Conservation (phyloP, 2,329 filamentous ascomycete species). For the Thelonectria rubi region DNA sequence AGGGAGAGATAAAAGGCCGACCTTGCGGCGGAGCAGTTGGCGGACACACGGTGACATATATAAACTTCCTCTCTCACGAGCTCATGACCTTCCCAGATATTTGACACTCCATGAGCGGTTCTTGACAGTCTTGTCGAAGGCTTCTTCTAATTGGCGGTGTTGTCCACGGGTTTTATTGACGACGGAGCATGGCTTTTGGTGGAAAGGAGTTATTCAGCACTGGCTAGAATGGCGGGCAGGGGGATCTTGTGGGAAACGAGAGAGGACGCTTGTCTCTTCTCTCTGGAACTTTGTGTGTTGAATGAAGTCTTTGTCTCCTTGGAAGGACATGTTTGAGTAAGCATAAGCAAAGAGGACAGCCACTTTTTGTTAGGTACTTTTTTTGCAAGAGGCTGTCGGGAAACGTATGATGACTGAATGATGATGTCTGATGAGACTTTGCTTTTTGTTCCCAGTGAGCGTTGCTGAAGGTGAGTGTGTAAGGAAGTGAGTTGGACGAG, state of each 20-base stretch:
- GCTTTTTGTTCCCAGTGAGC: conserved; percentile 22
- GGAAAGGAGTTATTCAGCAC: conserved; percentile 36
- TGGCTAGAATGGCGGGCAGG: conserved; percentile 41
- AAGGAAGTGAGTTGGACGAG: conserved; percentile 7
- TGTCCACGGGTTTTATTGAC: conserved; percentile 27
- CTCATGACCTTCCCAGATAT: conserved; percentile 43
- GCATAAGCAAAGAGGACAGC: conserved; percentile 35
- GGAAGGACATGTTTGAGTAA: conserved; percentile 41
- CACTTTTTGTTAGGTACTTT: conserved; percentile 39
- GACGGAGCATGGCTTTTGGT: conserved; percentile 37
- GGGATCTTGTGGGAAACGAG: conserved; percentile 31
- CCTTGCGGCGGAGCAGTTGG: conserved; percentile 32
- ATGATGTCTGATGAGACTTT: conserved; percentile 42
- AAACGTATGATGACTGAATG: conserved; percentile 45
- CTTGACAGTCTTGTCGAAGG: conserved; percentile 34
- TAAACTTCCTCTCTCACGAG: conserved; percentile 50
- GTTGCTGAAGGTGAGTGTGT: conserved; percentile 22
- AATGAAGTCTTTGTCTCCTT: conserved; percentile 35
- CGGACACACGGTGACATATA: conserved; percentile 41
- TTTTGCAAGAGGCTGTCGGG: conserved; percentile 37
- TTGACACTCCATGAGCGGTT: conserved; percentile 35
- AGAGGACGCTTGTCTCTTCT: conserved; percentile 35
- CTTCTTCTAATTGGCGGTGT: conserved; percentile 36
- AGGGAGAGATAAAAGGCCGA: conserved; percentile 26
- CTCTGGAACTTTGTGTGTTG: conserved; percentile 27